Evolutionary conservation across 352 stramenopile genomes (phyloP).

Genomic region (Globisporangium yorkense): DNA sequence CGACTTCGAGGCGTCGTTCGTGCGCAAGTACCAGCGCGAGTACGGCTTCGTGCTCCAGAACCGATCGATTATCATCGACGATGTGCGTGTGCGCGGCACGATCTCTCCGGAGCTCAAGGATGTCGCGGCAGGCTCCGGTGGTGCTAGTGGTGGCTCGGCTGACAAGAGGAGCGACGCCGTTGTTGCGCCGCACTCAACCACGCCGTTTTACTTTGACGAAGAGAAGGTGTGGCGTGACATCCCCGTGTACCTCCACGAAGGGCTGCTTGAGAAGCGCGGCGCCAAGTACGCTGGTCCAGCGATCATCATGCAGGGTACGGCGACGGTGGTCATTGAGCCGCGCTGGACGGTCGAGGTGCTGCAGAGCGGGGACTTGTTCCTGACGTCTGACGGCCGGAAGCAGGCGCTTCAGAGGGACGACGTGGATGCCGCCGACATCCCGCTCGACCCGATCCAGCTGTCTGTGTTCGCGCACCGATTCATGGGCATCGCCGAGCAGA

Average conservation of each 20-base stretch:
- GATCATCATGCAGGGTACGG: constrained; percentile 98
- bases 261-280: constrained; percentile 70
- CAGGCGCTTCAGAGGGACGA: constrained; percentile 15
- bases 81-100: constrained; percentile 95
- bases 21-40: constrained; percentile 93
- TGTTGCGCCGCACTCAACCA: constrained; percentile 50
- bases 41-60: constrained; percentile 97
- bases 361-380: constrained; percentile 92
- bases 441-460: constrained; percentile 95
- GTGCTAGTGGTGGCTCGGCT: too few relatives aligned
- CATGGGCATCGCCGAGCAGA: constrained; percentile 99
- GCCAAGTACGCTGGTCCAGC: constrained; percentile 83
- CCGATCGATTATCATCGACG: constrained; percentile 93
- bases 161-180: constrained; percentile 9
- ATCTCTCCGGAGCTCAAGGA: constrained; percentile 76
- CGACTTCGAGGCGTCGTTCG: constrained; percentile 86
- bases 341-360: constrained; percentile 93
- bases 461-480: constrained; percentile 97
- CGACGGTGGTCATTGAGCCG: constrained; percentile 96
- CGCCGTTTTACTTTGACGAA: constrained; percentile 75
- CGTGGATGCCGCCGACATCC: constrained; percentile 29
- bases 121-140: constrained; percentile 1
- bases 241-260: constrained; percentile 92
- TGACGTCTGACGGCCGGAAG: constrained; percentile 52
- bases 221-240: constrained; percentile 77